These are phyloP conservation scores for Andrographis paniculata DNA, from an alignment of 305 asterid species.

Conservation along the genomic window DNA sequence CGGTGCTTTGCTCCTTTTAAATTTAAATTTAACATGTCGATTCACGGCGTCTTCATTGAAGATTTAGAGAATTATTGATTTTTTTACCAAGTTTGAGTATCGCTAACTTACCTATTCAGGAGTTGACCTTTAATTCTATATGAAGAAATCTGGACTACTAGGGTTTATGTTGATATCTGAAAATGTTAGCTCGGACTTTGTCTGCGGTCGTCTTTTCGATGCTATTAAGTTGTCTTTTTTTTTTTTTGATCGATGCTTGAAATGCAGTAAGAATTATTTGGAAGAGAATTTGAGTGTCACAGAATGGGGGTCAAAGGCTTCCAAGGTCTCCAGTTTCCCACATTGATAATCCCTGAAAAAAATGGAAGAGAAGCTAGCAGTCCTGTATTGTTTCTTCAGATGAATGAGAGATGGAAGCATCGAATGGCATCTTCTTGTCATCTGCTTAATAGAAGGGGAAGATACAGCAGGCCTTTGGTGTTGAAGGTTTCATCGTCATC, in stretches of 20 bases:
- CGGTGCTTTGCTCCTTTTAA: too few relatives aligned
- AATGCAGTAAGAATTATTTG: conserved; percentile 9
- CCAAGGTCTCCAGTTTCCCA: conserved; percentile 34
- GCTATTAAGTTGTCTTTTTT: neutral
- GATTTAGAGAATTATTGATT: too few relatives aligned
- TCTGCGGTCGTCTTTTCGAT: neutral
- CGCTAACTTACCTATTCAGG: too few relatives aligned
- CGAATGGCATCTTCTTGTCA: conserved; percentile 23
- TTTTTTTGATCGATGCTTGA: conserved; percentile 6
- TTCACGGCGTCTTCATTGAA: too few relatives aligned
- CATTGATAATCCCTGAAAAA: conserved; percentile 29
- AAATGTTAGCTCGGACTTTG: conserved; percentile 1
- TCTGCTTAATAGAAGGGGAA: conserved; percentile 22
- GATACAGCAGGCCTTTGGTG: conserved; percentile 19
- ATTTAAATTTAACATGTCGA: too few relatives aligned
- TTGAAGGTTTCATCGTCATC: conserved; percentile 54
- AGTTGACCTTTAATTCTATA: too few relatives aligned
- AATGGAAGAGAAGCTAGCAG: conserved; percentile 27
- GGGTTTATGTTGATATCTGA: too few relatives aligned
- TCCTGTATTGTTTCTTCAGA: conserved; percentile 32
- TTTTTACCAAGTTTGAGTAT: too few relatives aligned
- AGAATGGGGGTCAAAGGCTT: conserved; percentile 52
- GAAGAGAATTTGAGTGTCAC: conserved; percentile 9
- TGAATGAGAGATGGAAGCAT: conserved; percentile 18
- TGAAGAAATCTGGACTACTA: too few relatives aligned